Evolutionary conservation across 176 grass and related monocot species (phyloP).

Genomic region (Neostapfia colusana): DNA sequence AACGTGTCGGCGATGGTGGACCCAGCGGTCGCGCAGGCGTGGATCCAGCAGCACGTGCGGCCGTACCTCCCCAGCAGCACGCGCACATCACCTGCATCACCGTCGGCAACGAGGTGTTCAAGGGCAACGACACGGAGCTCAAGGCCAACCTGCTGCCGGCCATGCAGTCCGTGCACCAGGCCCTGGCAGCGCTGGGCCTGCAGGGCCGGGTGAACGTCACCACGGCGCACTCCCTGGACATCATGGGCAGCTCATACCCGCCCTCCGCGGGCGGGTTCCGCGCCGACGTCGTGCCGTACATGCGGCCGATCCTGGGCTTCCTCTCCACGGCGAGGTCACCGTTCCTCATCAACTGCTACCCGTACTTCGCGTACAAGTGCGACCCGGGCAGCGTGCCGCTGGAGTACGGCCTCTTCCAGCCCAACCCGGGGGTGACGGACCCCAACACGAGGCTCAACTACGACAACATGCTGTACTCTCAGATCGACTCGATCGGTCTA

Average conservation of each 20-base stretch:
- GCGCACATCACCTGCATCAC: constrained; percentile 84
- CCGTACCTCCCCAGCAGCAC: constrained; percentile 59
- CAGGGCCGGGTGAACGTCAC: constrained; percentile 67
- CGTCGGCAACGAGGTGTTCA: constrained; percentile 95
- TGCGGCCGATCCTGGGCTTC: constrained; percentile 73
- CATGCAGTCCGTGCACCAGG: constrained; percentile 69
- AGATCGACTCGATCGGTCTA: constrained; percentile 80
- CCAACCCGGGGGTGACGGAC: constrained; percentile 66
- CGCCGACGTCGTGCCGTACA: constrained; percentile 50
- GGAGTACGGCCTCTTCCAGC: constrained; percentile 80
- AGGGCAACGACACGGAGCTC: constrained; percentile 69
- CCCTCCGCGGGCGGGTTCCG: constrained; percentile 74
- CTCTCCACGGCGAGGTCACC: constrained; percentile 63
- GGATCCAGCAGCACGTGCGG: constrained; percentile 69
- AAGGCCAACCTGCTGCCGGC: constrained; percentile 65
- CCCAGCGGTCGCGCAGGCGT: constrained; percentile 52
- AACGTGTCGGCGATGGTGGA: constrained; percentile 65
- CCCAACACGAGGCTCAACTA: constrained; percentile 68
- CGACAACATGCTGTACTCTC: constrained; percentile 97
- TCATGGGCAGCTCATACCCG: constrained; percentile 77
- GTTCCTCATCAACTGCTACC: constrained; percentile 91
- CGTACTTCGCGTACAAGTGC: constrained; percentile 86
- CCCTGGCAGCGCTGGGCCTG: constrained; percentile 51
- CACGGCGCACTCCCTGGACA: constrained; percentile 78
- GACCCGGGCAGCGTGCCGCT: constrained; percentile 58